Evolutionary conservation across 1,284 basidiomycete genomes (phyloP), one percentile per base, ranked within the genome.

Genomic region (Leccinum subfulvum): DNA sequence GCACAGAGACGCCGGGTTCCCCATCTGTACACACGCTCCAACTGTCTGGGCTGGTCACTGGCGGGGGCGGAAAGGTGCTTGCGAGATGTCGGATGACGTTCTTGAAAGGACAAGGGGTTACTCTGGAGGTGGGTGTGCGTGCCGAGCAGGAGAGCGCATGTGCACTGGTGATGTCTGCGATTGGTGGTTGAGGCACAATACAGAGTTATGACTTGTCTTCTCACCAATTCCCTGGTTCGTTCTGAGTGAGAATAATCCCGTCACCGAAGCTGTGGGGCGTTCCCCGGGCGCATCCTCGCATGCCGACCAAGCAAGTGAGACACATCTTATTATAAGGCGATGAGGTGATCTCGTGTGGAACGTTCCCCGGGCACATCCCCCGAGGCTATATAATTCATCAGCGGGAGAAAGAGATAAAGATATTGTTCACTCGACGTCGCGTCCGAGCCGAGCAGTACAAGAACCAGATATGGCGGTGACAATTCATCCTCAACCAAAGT

Each of bases 1-100:
- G 95, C 18, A 89, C 91, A 8, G 93, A 96, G 72, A 78, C 79
- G 33, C 92, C 95, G 1, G 82, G 87, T 44, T 94, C 92, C 30
- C 83, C 87, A 16, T 90, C 93, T 8, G 92, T 99, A 60, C 97
- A 99, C 79, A 98, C 96, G 47, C 84, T 99, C 66, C 95, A 97
- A 73, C 78, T 99, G 56, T 92, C 94, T 14, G 97, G 97, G 53
- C 76, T 97, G 64, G 90, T 98, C 10, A 83, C 84, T 33, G 94
- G 94, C 57, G 95, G 94, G 39, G 94, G 91, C 39, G 95, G 95
- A 44, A 97, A 97, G 80, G 92, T 98, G 35, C 84, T 99, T 63
- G 95, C 90, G 37, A 87, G 95, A 64, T 94, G 91, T 79, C 85
- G 97, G 66, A 99, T 99, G 97, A 98, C 96, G 21, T 98, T 88